These are phyloP conservation scores for Bocquillonia castaneifolia DNA, from an alignment of 441 rosid genomes.

Conservation along the genomic window DNA sequence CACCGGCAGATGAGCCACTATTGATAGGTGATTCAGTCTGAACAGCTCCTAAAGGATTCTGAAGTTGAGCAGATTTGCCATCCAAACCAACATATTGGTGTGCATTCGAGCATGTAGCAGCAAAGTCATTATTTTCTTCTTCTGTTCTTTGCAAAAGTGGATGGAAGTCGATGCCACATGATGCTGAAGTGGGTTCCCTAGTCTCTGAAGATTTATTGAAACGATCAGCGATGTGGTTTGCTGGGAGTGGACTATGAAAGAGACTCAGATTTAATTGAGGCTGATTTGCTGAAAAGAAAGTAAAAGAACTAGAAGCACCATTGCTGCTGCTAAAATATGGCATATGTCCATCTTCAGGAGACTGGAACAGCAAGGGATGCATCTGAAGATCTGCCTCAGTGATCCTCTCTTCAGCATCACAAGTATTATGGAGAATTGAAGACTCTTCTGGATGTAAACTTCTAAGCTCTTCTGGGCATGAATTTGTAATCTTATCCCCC, in stretches of 20 bases:
- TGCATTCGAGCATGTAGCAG: slow-evolving; percentile 29
- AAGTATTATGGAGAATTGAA: slow-evolving; percentile 38
- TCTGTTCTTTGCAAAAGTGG: slow-evolving; percentile 75
- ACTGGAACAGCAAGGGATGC: slow-evolving; percentile 90
- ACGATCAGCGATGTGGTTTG: slow-evolving; percentile 32
- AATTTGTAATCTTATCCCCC: slow-evolving; percentile 27
- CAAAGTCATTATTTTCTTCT: slow-evolving; percentile 33
- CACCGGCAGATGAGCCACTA: slow-evolving; percentile 21
- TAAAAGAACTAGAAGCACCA: slow-evolving; percentile 50
- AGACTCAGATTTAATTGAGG: slow-evolving; percentile 79
- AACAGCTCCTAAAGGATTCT: slow-evolving; percentile 32
- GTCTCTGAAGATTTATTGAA: slow-evolving; percentile 38
- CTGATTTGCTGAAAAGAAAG: slow-evolving; percentile 69
- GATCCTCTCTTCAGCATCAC: slow-evolving; percentile 40
- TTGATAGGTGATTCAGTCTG: slow-evolving; percentile 28
- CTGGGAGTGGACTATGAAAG: slow-evolving; percentile 55
- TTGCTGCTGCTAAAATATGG: slow-evolving; percentile 45
- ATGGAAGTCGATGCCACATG: slow-evolving; percentile 67
- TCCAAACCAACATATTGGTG: slow-evolving; percentile 31
- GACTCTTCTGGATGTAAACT: slow-evolving; percentile 37
- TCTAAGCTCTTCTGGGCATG: slow-evolving; percentile 10
- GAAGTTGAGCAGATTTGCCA: slow-evolving; percentile 36
- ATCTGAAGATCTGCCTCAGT: slow-evolving; percentile 58
- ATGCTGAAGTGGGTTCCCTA: slow-evolving; percentile 39
- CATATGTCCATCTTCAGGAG: slow-evolving; percentile 51